Conservation (phyloP, 192 early-diverging fungal species). For the Chytriomyces sp. region DNA sequence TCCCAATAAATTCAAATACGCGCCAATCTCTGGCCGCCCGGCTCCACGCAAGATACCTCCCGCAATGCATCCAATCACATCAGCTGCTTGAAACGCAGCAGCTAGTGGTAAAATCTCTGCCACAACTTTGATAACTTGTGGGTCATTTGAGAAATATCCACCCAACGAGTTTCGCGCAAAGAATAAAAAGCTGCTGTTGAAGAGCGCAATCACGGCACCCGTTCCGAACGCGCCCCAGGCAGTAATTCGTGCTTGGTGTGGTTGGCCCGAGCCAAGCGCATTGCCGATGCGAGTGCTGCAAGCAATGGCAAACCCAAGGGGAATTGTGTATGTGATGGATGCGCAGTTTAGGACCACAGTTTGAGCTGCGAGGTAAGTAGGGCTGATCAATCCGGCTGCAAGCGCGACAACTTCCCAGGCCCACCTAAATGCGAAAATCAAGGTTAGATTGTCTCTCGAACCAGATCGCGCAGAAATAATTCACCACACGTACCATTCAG, state of each 20-base stretch:
- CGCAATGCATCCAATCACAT: conserved; percentile 51
- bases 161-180: conserved; percentile 42
- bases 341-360: conserved; percentile 74
- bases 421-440: conserved; percentile 44
- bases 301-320: conserved; percentile 80
- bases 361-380: conserved; percentile 80
- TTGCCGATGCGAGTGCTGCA: conserved; percentile 77
- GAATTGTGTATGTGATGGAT: conserved; percentile 72
- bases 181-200: neutral
- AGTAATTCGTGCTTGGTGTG: neutral
- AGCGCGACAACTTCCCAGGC: conserved; percentile 55
- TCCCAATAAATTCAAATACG: conserved; percentile 49
- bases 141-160: conserved; percentile 68
- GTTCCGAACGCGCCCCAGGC: neutral
- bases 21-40: conserved; percentile 74
- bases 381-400: conserved; percentile 76
- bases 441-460: neutral
- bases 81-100: conserved; percentile 61
- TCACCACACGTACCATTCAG: conserved; percentile 60
- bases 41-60: conserved; percentile 77
- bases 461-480: too few species aligned
- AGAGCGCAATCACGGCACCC: neutral
- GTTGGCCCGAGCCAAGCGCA: conserved; percentile 1
- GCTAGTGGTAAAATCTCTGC: conserved; percentile 76
- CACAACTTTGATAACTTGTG: conserved; percentile 71